These are phyloP conservation scores for Fusarium tanahbumbuense DNA, from an alignment of 2,329 filamentous ascomycete species.

Conservation along the genomic window DNA sequence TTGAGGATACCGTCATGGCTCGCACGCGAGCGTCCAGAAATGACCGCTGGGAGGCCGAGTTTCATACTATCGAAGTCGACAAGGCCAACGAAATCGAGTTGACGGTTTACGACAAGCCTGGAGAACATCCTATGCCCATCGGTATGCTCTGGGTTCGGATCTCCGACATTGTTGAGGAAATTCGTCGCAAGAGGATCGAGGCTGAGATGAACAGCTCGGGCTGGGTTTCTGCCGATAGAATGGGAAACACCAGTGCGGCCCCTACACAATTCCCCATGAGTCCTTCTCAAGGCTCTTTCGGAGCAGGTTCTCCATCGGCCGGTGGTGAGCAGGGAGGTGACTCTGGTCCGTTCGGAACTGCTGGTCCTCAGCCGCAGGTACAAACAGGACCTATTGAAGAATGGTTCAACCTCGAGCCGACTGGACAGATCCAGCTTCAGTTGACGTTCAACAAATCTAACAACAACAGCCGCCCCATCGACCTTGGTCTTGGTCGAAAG, in stretches of 20 bases:
- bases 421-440: conserved; percentile 89
- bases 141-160: conserved; percentile 96
- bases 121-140: conserved; percentile 90
- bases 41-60: conserved; percentile 92
- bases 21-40: conserved; percentile 86
- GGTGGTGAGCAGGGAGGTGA: conserved; percentile 51
- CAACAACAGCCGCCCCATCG: conserved; percentile 83
- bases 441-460: conserved; percentile 93
- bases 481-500: conserved; percentile 91
- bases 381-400: conserved; percentile 79
- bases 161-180: conserved; percentile 96
- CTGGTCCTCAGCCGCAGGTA: conserved; percentile 61
- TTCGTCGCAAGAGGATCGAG: conserved; percentile 96
- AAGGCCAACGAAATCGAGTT: conserved; percentile 99
- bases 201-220: conserved; percentile 93
- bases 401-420: conserved; percentile 97
- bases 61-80: conserved; percentile 92
- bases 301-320: conserved; percentile 57
- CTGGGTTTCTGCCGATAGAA: conserved; percentile 97
- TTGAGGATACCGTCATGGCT: conserved; percentile 92
- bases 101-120: conserved; percentile 95
- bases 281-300: conserved; percentile 58
- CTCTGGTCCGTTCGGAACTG: conserved; percentile 49
- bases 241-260: conserved; percentile 71
- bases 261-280: conserved; percentile 69